Evolutionary conservation across 441 rosid species (phyloP), one percentile per base, ranked within the genome.

Genomic region (Populus hybrid): DNA sequence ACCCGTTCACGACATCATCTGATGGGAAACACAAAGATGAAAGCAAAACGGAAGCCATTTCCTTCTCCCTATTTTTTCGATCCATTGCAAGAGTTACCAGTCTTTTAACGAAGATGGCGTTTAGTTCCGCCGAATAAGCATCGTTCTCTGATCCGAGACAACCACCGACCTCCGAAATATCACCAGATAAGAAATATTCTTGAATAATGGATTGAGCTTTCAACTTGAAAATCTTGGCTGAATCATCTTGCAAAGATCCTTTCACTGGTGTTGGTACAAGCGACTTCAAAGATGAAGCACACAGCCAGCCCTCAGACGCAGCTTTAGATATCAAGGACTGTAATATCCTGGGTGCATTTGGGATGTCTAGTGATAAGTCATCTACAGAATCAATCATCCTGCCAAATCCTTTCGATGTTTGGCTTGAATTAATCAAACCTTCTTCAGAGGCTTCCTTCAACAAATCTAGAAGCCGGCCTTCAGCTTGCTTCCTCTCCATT

Each of bases 21-120:
- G 90, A 76, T 7, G 94, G 94, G 81, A 92, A 90, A 75, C 84
- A 87, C 69, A 94, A 82, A 30, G 97, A 91, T 68, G 93, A 92
- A 14, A 94, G 78, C 69, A 94, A 82, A 70, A 91, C 88, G 57
- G 94, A 94, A 34, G 97, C 95, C 98, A 92, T 94, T 84, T 91
- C 98, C 74, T 91, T 94, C 86, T 94, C 98, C 79, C 97, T 85
- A 36, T 94, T 92, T 85, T 92, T 94, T 64, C 92, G 77, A 64
- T 94, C 98, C 97, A 94, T 94, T 63, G 97, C 93, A 36, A 92
- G 78, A 54, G 94, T 94, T 82, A 94, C 85, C 72, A 94, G 80
- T 80, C 81, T 91, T 82, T 94, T 92, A 76, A 92, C 80, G 80
- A 94, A 94, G 65, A 91, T 89, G n/a, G 97, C 80, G 69, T 88